Conservation (phyloP, 495 filamentous ascomycete genomes). For the Aspergillus asperescens region DNA sequence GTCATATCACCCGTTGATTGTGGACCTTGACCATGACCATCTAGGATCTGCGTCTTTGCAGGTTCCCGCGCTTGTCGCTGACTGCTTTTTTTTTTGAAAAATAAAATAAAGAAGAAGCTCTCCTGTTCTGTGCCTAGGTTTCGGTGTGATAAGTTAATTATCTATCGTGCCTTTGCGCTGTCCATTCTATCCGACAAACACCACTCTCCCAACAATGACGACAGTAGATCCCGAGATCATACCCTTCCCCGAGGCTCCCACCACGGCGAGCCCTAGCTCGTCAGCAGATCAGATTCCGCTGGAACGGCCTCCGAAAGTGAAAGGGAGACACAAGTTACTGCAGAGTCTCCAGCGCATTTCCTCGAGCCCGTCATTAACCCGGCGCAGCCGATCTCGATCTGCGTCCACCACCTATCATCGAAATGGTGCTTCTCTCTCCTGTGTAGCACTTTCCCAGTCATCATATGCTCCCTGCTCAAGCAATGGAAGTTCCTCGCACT, state of each 20-base stretch:
- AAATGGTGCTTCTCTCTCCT: conserved; percentile 74
- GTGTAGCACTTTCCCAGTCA: conserved; percentile 69
- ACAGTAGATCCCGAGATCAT: conserved; percentile 24
- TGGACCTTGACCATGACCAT: conserved; percentile 18
- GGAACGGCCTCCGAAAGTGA: conserved; percentile 57
- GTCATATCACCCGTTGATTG: conserved; percentile 6
- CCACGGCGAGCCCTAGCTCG: conserved; percentile 28
- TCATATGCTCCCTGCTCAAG: conserved; percentile 49
- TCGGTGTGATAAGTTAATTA: not conserved
- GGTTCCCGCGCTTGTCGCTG: conserved; percentile 14
- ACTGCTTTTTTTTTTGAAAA: conserved; percentile 1
- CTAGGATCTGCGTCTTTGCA: conserved; percentile 15
- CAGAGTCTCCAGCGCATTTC: conserved; percentile 82
- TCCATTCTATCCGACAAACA: not conserved
- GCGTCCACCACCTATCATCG: conserved; percentile 54
- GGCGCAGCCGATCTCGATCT: conserved; percentile 55
- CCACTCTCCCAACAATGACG: conserved; percentile 26
- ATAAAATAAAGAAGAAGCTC: too few species aligned
- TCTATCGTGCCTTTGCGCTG: not conserved
- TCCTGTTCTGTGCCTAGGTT: not conserved
- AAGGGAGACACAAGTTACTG: conserved; percentile 67
- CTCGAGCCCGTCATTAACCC: conserved; percentile 71
- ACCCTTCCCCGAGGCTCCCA: conserved; percentile 23
- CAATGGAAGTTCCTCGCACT: conserved; percentile 54
- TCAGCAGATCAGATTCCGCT: conserved; percentile 38